Conservation (phyloP, 1,284 basidiomycete species). For the Trametes versicolor region DNA sequence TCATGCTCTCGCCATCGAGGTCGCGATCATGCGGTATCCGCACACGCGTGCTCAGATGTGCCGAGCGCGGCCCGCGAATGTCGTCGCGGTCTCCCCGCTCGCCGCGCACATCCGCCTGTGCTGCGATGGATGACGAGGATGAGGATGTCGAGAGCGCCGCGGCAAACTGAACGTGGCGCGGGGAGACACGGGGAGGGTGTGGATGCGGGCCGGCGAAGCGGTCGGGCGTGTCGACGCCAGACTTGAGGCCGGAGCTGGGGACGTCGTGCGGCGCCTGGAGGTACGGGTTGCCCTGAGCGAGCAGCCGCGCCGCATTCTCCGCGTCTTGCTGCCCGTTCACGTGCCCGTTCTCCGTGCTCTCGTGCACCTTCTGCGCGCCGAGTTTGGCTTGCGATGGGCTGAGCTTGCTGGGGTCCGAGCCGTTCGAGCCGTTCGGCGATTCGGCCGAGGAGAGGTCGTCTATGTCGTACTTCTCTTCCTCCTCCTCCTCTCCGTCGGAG, state of each 20-base stretch:
- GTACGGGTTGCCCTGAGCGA: conserved; percentile 47
- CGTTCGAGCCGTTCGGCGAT: conserved; percentile 27
- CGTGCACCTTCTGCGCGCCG: conserved; percentile 35
- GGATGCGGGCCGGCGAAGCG: conserved; percentile 76
- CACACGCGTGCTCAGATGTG: conserved; percentile 57
- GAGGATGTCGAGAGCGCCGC: conserved; percentile 41
- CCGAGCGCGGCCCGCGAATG: conserved; percentile 52
- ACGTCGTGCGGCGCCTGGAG: conserved; percentile 48
- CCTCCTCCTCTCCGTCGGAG: conserved; percentile 58
- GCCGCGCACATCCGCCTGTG: conserved; percentile 42
- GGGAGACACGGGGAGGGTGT: conserved; percentile 62
- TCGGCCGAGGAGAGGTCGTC: conserved; percentile 78
- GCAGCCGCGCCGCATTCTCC: conserved; percentile 48
- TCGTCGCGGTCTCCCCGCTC: conserved; percentile 64
- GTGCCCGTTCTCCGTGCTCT: conserved; percentile 46
- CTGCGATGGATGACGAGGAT: conserved; percentile 48
- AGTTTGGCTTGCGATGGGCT: conserved; percentile 50
- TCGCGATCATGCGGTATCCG: conserved; percentile 65
- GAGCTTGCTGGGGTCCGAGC: conserved; percentile 26
- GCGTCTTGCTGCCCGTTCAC: conserved; percentile 35
- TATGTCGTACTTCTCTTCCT: conserved; percentile 89
- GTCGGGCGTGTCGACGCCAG: conserved; percentile 81
- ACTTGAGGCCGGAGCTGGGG: conserved; percentile 54
- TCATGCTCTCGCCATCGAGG: conserved; percentile 57
- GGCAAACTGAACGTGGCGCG: conserved; percentile 64